A percentile compares a stretch with the other conserved stretches of the same genome.
Evolutionary conservation across 2,329 filamentous ascomycete genomes (phyloP).

Genomic region (Sclerotiophoma versabilis): DNA sequence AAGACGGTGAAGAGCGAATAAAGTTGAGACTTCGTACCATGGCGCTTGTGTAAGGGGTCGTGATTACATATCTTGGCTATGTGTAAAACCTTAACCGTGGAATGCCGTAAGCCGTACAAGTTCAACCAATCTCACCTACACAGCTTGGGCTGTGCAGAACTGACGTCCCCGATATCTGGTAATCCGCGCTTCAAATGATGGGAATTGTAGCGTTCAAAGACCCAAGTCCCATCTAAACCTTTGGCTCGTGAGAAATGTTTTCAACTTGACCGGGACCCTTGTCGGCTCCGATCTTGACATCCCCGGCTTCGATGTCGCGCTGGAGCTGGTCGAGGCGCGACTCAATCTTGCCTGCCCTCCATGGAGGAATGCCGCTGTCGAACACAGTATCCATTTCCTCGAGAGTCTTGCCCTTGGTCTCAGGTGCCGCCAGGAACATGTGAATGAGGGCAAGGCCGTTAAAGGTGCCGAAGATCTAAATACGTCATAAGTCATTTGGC

Average conservation of each 20-base stretch:
- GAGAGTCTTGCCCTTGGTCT: conserved; percentile 51
- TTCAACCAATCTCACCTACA: background rate
- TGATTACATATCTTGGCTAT: background rate
- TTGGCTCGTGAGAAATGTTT: conserved; percentile 27
- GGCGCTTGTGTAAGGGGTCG: background rate
- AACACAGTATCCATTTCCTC: conserved; percentile 53
- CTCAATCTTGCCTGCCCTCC: conserved; percentile 38
- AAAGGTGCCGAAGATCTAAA: conserved; percentile 47
- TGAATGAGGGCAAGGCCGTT: conserved; percentile 49
- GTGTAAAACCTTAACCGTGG: background rate
- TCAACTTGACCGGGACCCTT: conserved; percentile 16
- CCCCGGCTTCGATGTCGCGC: conserved; percentile 48
- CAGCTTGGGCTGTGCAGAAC: background rate
- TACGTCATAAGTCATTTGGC: background rate
- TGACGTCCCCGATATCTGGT: no score
- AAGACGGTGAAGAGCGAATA: background rate
- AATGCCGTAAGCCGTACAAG: background rate
- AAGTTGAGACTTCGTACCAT: background rate
- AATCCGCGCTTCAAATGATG: background rate
- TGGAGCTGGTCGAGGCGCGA: conserved; percentile 46
- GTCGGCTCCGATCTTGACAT: conserved; percentile 34
- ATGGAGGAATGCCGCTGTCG: conserved; percentile 46
- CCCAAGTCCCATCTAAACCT: conserved; percentile 8
- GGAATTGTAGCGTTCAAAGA: background rate
- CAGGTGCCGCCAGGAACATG: conserved; percentile 50